These are phyloP conservation scores for Trichoderma atrobrunneum DNA, from an alignment of 2,329 filamentous ascomycete species.

Conservation along the genomic window DNA sequence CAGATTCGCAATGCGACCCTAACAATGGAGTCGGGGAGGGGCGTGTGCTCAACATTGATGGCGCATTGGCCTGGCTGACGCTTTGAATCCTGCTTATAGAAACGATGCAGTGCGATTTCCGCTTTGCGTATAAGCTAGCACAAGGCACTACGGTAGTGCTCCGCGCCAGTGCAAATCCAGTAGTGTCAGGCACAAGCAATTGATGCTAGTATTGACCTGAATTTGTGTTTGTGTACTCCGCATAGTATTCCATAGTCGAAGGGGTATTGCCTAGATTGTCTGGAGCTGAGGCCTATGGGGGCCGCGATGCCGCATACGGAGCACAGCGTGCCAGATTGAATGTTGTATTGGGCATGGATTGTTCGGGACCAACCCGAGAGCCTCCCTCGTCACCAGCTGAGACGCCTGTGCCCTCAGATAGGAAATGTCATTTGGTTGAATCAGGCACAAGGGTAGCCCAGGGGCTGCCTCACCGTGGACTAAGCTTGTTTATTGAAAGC, in stretches of 20 bases:
- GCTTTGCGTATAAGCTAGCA: neutral
- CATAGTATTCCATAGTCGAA: neutral
- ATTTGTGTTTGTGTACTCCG: neutral
- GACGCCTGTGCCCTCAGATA: neutral
- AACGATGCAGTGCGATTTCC: neutral
- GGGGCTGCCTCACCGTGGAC: neutral
- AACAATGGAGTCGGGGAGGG: neutral
- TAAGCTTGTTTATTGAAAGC: neutral
- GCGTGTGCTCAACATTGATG: neutral
- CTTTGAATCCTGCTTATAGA: neutral
- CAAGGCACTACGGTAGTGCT: neutral
- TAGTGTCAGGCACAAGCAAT: neutral
- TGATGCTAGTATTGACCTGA: neutral
- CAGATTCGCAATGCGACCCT: neutral
- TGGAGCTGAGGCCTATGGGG: neutral
- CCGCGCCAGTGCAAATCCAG: neutral
- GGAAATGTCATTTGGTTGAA: neutral
- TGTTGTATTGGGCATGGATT: neutral
- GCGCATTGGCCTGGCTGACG: neutral
- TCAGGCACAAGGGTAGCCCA: neutral
- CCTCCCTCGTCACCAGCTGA: neutral
- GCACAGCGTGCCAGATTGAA: slow-evolving; percentile 7
- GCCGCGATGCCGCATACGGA: neutral
- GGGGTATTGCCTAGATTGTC: neutral
- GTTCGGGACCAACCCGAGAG: slow-evolving; percentile 1